A percentile compares a stretch with the other conserved stretches of the same genome.
Evolutionary conservation across 139 green algal species (phyloP).

Genomic region (Closterium sp.): DNA sequence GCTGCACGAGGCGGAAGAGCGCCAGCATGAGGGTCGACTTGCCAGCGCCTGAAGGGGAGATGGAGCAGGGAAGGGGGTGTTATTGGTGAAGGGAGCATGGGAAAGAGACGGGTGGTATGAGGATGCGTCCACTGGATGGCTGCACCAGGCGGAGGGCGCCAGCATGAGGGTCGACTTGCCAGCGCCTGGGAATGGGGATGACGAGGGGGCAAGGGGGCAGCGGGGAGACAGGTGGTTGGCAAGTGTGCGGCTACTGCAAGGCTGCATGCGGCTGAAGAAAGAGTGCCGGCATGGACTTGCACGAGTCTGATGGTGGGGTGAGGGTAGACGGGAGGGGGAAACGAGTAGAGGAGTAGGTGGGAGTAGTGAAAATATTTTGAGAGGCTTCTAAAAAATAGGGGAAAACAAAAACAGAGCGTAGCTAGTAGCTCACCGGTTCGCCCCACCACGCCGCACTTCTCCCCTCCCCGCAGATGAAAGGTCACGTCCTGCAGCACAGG

Average conservation of each 20-base stretch:
- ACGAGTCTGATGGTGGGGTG: too few relatives aligned
- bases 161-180: slow-evolving; percentile 74
- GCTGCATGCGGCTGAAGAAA: too few relatives aligned
- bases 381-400: too few relatives aligned
- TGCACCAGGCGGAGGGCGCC: slow-evolving; percentile 10
- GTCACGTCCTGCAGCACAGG: slow-evolving; percentile 65
- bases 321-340: too few relatives aligned
- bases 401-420: too few relatives aligned
- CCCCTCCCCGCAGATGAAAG: slow-evolving; percentile 52
- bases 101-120: neutral
- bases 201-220: neutral
- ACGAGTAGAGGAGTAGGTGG: too few relatives aligned
- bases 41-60: slow-evolving; percentile 48
- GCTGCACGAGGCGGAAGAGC: slow-evolving; percentile 71
- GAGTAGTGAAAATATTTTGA: too few relatives aligned
- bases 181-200: slow-evolving; percentile 10
- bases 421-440: slow-evolving; percentile 70
- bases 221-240: neutral
- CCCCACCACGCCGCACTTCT: slow-evolving; percentile 70
- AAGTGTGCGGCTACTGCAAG: neutral
- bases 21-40: slow-evolving; percentile 71
- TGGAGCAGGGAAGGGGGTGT: neutral
- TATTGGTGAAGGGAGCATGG: too few relatives aligned
- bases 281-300: neutral
- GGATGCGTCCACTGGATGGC: neutral